Percentiles rank a stretch among this genome's conserved stretches.
phyloP scores from a whole-genome alignment of 2,329 filamentous ascomycete species.

The Coniochaeta hoffmannii region DNA sequence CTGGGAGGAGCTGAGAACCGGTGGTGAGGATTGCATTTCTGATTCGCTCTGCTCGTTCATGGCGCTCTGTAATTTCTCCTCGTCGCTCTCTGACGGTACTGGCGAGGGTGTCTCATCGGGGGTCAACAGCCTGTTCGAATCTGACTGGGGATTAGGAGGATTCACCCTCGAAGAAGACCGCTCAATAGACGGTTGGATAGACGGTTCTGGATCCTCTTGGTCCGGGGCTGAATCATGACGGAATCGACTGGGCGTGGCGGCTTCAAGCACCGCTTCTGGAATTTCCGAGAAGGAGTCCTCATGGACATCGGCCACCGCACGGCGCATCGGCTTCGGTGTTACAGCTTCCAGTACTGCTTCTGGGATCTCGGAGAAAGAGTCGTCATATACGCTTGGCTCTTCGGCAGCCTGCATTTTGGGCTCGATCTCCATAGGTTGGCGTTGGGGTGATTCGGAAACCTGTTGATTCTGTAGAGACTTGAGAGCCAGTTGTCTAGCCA shows the following conservation, averaged over 20 bases:
- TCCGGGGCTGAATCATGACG: constrained; percentile 7
- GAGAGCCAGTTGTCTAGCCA: constrained; percentile 15
- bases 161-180: constrained; percentile 19
- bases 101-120: constrained; percentile 44
- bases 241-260: constrained; percentile 36
- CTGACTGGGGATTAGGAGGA: constrained; percentile 27
- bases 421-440: neutral
- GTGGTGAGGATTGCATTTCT: constrained; percentile 27
- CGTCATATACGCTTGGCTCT: constrained; percentile 35
- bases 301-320: constrained; percentile 6
- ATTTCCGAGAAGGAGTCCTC: constrained; percentile 41
- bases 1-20: constrained; percentile 12
- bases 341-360: constrained; percentile 42
- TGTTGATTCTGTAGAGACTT: constrained; percentile 13
- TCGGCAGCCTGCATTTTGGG: constrained; percentile 12
- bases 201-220: constrained; percentile 1
- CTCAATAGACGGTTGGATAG: constrained; percentile 20
- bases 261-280: constrained; percentile 40
- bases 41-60: constrained; percentile 4
- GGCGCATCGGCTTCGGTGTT: constrained; percentile 28
- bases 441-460: constrained; percentile 3
- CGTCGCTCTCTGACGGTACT: constrained; percentile 10
- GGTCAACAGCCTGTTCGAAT: constrained; percentile 40
- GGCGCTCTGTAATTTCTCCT: neutral
- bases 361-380: constrained; percentile 52